Conservation (phyloP, 2,329 filamentous ascomycete species). For the Colletotrichum theobromicola region DNA sequence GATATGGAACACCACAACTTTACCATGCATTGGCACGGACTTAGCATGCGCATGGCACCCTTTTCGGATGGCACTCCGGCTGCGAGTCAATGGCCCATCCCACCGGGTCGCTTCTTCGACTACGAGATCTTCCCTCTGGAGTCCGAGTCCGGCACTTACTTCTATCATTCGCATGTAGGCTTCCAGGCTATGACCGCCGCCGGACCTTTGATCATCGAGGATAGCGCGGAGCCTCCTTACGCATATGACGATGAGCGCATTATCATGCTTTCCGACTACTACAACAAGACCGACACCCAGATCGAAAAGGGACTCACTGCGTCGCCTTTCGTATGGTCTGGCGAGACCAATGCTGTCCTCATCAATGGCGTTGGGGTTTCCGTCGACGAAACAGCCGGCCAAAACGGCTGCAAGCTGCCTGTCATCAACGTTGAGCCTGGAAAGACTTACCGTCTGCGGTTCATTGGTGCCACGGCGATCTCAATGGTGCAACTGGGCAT, state of each 20-base stretch:
- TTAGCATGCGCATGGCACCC: slow-evolving; percentile 62
- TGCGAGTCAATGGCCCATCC: slow-evolving; percentile 70
- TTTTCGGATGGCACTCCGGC: slow-evolving; percentile 69
- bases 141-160: slow-evolving; percentile 67
- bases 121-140: slow-evolving; percentile 63
- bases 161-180: slow-evolving; percentile 71
- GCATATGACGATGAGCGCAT: slow-evolving; percentile 67
- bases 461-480: slow-evolving; percentile 62
- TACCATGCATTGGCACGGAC: slow-evolving; percentile 73
- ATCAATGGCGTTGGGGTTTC: slow-evolving; percentile 57
- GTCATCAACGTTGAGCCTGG: slow-evolving; percentile 64
- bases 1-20: slow-evolving; percentile 55
- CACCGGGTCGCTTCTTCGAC: slow-evolving; percentile 67
- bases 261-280: slow-evolving; percentile 62
- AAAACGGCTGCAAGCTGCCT: slow-evolving; percentile 44
- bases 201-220: slow-evolving; percentile 65
- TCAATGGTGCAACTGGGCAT: slow-evolving; percentile 60
- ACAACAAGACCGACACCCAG: slow-evolving; percentile 53
- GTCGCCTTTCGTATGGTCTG: slow-evolving; percentile 60
- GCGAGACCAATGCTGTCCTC: slow-evolving; percentile 61
- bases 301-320: slow-evolving; percentile 56
- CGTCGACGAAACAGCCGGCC: slow-evolving; percentile 23
- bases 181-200: slow-evolving; percentile 65
- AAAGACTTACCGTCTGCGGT: slow-evolving; percentile 66
- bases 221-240: slow-evolving; percentile 53